Evolutionary conservation across 2,329 filamentous ascomycete species (phyloP).

Genomic region (Exophiala dermatitidis): DNA sequence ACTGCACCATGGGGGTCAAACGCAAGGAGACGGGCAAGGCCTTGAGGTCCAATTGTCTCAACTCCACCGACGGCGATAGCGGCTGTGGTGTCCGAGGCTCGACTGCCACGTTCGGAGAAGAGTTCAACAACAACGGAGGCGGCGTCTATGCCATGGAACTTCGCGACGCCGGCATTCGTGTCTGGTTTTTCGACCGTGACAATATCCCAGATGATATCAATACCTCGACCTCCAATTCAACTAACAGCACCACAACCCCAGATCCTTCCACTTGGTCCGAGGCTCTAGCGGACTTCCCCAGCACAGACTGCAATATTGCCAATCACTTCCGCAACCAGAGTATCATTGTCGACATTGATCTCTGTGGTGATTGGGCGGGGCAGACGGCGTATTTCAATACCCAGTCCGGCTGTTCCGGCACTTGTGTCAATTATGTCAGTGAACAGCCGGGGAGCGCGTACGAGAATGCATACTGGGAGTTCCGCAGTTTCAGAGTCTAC

Average conservation of each 20-base stretch:
- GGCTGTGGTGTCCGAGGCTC: slow-evolving; percentile 37
- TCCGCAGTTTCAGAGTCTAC: slow-evolving; percentile 62
- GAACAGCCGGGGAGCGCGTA: slow-evolving; percentile 58
- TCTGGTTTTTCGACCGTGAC: slow-evolving; percentile 54
- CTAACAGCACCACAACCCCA: slow-evolving; percentile 41
- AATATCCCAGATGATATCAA: slow-evolving; percentile 41
- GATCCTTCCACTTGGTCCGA: slow-evolving; percentile 42
- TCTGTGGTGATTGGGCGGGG: slow-evolving; percentile 53
- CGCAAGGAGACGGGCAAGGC: slow-evolving; percentile 45
- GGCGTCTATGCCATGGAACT: slow-evolving; percentile 71
- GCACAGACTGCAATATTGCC: slow-evolving; percentile 52
- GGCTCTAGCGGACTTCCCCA: slow-evolving; percentile 47
- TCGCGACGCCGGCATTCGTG: slow-evolving; percentile 61
- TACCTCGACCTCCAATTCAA: slow-evolving; percentile 25
- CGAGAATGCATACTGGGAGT: slow-evolving; percentile 63
- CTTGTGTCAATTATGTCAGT: slow-evolving; percentile 64
- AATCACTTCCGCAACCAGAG: slow-evolving; percentile 58
- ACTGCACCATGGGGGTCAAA: slow-evolving; percentile 31
- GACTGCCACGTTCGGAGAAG: slow-evolving; percentile 41
- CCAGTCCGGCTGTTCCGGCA: slow-evolving; percentile 44
- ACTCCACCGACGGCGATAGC: slow-evolving; percentile 34
- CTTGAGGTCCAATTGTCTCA: slow-evolving; percentile 43
- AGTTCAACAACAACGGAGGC: slow-evolving; percentile 46
- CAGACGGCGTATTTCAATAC: slow-evolving; percentile 44
- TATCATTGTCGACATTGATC: slow-evolving; percentile 59